Conservation (phyloP, 352 stramenopile genomes). For the Phytophthora quininea region DNA sequence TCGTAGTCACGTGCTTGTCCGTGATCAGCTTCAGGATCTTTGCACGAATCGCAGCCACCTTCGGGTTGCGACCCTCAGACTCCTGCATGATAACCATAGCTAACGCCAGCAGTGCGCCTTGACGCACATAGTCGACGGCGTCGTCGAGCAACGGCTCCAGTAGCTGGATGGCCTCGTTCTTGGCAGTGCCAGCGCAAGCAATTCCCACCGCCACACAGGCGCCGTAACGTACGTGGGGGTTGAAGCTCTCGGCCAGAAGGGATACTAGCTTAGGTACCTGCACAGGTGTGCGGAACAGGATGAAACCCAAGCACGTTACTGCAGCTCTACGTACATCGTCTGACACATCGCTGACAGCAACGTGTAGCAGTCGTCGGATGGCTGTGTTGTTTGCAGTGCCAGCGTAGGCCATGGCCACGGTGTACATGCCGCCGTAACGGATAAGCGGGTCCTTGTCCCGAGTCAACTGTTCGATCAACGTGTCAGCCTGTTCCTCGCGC, state of each 20-base stretch:
- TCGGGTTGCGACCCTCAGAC: slow-evolving; percentile 85
- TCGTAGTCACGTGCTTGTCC: slow-evolving; percentile 98
- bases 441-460: slow-evolving; percentile 98
- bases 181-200: slow-evolving; percentile 96
- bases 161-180: slow-evolving; percentile 96
- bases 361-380: slow-evolving; percentile 96
- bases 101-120: slow-evolving; percentile 96
- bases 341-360: slow-evolving; percentile 98
- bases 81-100: slow-evolving; percentile 99
- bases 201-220: slow-evolving; percentile 99
- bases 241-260: slow-evolving; percentile 99
- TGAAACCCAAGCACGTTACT: slow-evolving; percentile 97
- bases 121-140: slow-evolving; percentile 98
- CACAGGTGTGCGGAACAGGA: slow-evolving; percentile 97
- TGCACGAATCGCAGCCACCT: slow-evolving; percentile 84
- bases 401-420: slow-evolving; percentile 97
- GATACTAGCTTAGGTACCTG: slow-evolving; percentile 92
- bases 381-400: slow-evolving; percentile 98
- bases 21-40: slow-evolving; percentile 92
- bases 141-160: slow-evolving; percentile 98
- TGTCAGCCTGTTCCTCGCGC: slow-evolving; percentile 96
- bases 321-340: slow-evolving; percentile 98
- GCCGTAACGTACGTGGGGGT: slow-evolving; percentile 99
- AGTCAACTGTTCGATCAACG: slow-evolving; percentile 97
- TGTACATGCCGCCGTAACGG: slow-evolving; percentile 98